phyloP scores from a whole-genome alignment of 1,284 basidiomycete genomes.

The Cryptococcus wingfieldii region DNA sequence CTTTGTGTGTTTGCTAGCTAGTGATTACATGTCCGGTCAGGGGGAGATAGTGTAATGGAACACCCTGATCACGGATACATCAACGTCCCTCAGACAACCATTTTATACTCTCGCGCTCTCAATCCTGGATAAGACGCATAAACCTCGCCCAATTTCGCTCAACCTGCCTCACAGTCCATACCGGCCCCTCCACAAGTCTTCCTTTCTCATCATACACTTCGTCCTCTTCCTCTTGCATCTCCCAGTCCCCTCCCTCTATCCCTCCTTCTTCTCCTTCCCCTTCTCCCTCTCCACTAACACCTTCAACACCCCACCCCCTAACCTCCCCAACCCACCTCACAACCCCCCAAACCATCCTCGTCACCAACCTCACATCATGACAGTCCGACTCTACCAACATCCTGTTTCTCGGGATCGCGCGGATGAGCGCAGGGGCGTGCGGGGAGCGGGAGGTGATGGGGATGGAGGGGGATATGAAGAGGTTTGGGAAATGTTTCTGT shows the following conservation, averaged over 20 bases:
- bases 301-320: slow-evolving; percentile 43
- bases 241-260: not conserved
- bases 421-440: slow-evolving; percentile 38
- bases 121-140: slow-evolving; percentile 20
- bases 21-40: too few relatives aligned
- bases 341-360: slow-evolving; percentile 40
- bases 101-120: too few relatives aligned
- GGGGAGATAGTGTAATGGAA: too few relatives aligned
- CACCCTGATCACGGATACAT: too few relatives aligned
- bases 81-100: too few relatives aligned
- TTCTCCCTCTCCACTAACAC: slow-evolving; percentile 23
- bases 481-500: slow-evolving; percentile 39
- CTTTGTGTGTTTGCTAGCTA: too few relatives aligned
- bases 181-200: slow-evolving; percentile 5
- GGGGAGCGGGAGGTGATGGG: slow-evolving; percentile 46
- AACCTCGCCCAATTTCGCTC: slow-evolving; percentile 50
- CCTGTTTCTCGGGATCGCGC: slow-evolving; percentile 35
- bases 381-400: slow-evolving; percentile 50
- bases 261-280: not conserved
- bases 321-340: slow-evolving; percentile 37
- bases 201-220: slow-evolving; percentile 16
- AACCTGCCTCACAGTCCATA: slow-evolving; percentile 36
- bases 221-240: slow-evolving; percentile 20
- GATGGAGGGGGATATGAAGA: slow-evolving; percentile 50
- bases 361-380: slow-evolving; percentile 34